Conservation (phyloP, 2,329 filamentous ascomycete species). For the Cytospora piceae region DNA sequence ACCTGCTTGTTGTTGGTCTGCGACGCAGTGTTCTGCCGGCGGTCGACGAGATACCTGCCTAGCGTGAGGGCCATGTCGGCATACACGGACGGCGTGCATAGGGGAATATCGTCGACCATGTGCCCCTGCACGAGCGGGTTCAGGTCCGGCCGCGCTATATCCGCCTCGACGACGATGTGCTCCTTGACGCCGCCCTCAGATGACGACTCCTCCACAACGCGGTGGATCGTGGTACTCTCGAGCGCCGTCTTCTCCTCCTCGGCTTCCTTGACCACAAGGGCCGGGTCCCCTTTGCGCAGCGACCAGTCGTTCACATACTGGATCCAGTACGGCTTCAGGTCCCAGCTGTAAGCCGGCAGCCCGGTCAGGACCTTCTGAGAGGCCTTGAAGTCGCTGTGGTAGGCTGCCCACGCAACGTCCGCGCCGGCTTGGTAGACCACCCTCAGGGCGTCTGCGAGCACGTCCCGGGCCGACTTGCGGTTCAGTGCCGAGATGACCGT, state of each 20-base stretch:
- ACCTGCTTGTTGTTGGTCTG: constrained; percentile 63
- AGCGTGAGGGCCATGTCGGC: constrained; percentile 54
- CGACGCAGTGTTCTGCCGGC: constrained; percentile 61
- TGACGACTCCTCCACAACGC: constrained; percentile 1
- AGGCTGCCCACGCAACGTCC: background rate
- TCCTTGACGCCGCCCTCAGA: no score
- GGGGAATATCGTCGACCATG: constrained; percentile 66
- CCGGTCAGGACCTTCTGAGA: background rate
- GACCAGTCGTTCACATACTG: constrained; percentile 18
- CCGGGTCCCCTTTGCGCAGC: constrained; percentile 13
- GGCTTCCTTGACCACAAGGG: constrained; percentile 44
- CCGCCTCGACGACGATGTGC: constrained; percentile 66
- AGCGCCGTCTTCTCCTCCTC: constrained; percentile 39
- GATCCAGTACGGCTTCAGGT: constrained; percentile 13
- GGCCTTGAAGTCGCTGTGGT: constrained; percentile 1
- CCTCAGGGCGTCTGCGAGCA: background rate
- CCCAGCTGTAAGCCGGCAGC: constrained; percentile 17
- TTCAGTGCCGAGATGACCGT: constrained; percentile 34
- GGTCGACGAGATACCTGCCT: constrained; percentile 68
- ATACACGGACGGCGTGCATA: constrained; percentile 64
- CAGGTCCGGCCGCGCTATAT: constrained; percentile 65
- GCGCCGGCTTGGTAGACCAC: background rate
- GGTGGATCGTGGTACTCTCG: constrained; percentile 7
- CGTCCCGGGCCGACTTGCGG: background rate
- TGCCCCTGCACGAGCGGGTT: constrained; percentile 64